A percentile compares a stretch with the other conserved stretches of the same genome.
Conservation (phyloP, 2,329 filamentous ascomycete genomes). For the Aureobasidium subglaciale region DNA sequence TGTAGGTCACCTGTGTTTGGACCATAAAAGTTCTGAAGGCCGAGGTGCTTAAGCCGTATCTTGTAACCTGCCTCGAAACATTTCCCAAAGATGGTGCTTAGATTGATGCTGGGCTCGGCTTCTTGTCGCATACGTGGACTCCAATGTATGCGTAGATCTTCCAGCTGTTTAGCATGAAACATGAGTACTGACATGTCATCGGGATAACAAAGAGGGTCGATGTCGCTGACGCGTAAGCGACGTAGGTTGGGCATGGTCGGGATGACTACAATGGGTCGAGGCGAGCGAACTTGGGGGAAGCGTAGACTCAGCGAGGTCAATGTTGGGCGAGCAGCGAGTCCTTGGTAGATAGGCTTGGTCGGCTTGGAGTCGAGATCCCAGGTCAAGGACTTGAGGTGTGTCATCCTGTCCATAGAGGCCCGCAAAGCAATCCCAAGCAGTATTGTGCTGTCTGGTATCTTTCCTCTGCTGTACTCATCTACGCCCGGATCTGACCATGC, state of each 20-base stretch:
- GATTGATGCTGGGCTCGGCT: conserved; percentile 50
- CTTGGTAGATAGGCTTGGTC: conserved; percentile 51
- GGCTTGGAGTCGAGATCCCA: conserved; percentile 58
- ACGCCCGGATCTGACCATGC: conserved; percentile 52
- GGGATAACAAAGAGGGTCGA: conserved; percentile 58
- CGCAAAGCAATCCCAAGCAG: conserved; percentile 55
- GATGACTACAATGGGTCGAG: conserved; percentile 49
- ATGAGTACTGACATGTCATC: conserved; percentile 55
- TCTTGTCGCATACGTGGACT: conserved; percentile 54
- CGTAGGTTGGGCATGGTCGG: conserved; percentile 51
- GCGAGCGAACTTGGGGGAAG: conserved; percentile 50
- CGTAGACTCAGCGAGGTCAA: conserved; percentile 49
- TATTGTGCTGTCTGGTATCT: conserved; percentile 58
- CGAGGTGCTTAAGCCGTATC: conserved; percentile 44
- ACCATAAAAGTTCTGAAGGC: conserved; percentile 53
- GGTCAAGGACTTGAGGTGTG: conserved; percentile 47
- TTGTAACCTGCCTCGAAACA: conserved; percentile 41
- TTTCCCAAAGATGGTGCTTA: conserved; percentile 51
- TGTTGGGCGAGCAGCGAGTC: conserved; percentile 43
- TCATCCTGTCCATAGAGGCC: conserved; percentile 54
- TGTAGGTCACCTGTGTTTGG: conserved; percentile 43
- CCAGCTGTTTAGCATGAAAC: conserved; percentile 46
- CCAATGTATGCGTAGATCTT: conserved; percentile 52
- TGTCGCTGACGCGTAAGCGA: conserved; percentile 49
- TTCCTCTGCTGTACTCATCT: conserved; percentile 51